phyloP scores from a whole-genome alignment of 345 rosid species.

The Lepidium didymum region DNA sequence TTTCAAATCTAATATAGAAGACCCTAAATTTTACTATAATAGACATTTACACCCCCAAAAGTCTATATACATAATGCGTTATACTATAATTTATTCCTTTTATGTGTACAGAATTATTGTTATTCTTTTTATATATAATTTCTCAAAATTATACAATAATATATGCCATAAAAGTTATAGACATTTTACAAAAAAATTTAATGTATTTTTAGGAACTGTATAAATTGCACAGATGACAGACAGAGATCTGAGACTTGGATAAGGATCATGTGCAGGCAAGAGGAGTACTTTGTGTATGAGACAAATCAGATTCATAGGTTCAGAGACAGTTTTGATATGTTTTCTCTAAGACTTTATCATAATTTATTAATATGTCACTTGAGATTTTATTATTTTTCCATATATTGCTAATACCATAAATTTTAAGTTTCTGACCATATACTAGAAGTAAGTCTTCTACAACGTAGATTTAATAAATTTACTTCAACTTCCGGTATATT shows the following conservation, averaged over 20 bases:
- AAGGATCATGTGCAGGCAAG: constrained; percentile 14
- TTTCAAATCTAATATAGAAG: neutral
- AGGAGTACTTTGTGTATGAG: neutral
- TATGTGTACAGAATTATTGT: neutral
- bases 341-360: neutral
- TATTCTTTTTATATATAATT: neutral
- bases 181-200: neutral
- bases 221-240: neutral
- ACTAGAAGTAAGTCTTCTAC: neutral
- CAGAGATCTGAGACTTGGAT: constrained; percentile 5
- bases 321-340: neutral
- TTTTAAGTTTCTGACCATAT: neutral
- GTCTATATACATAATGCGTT: neutral
- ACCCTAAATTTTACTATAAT: neutral
- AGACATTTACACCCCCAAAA: neutral
- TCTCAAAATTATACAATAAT: neutral
- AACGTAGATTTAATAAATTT: too few species aligned
- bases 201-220: neutral
- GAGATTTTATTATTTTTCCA: neutral
- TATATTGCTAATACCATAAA: neutral
- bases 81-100: neutral
- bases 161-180: neutral
- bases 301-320: neutral
- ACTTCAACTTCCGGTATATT: too few species aligned
- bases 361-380: neutral